phyloP scores from a whole-genome alignment of 2,329 filamentous ascomycete species.

The Xylariaceae sp. region DNA sequence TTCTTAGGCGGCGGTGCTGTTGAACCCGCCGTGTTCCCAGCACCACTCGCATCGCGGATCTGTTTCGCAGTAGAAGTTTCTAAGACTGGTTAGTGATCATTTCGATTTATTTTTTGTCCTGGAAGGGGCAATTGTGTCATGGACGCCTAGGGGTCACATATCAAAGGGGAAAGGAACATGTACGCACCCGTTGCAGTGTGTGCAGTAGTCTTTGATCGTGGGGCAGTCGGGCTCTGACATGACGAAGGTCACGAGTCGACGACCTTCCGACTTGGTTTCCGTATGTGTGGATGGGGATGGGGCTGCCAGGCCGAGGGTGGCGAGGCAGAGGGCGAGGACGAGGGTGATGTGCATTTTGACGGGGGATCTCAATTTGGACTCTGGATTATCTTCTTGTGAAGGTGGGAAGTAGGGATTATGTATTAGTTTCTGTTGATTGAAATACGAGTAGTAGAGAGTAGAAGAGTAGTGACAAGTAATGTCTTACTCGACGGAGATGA shows the following conservation, averaged over 20 bases:
- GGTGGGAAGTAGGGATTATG: no score
- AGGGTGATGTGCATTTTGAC: constrained; percentile 19
- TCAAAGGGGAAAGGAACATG: not conserved
- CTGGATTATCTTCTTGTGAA: no score
- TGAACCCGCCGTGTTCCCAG: constrained; percentile 19
- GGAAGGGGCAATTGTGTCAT: no score
- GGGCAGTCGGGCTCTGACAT: constrained; percentile 24
- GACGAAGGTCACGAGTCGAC: constrained; percentile 1
- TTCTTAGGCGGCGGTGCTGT: not conserved
- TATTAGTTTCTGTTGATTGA: no score
- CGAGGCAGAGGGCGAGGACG: constrained; percentile 20
- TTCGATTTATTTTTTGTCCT: no score
- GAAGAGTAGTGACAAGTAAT: no score
- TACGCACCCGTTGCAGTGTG: constrained; percentile 19
- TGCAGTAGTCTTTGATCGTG: constrained; percentile 24
- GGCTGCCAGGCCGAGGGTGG: constrained; percentile 18
- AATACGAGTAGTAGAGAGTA: no score
- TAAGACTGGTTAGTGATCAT: constrained; percentile 5
- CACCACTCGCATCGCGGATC: constrained; percentile 30
- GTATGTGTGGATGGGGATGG: constrained; percentile 3
- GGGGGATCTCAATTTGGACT: no score
- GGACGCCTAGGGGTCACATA: no score
- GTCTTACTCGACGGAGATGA: not conserved
- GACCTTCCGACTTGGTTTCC: not conserved
- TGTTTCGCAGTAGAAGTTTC: constrained; percentile 28